Percentiles rank a stretch among this genome's conserved stretches.
Evolutionary conservation across 2,329 filamentous ascomycete species (phyloP).

Genomic region (Helotiales sp.): DNA sequence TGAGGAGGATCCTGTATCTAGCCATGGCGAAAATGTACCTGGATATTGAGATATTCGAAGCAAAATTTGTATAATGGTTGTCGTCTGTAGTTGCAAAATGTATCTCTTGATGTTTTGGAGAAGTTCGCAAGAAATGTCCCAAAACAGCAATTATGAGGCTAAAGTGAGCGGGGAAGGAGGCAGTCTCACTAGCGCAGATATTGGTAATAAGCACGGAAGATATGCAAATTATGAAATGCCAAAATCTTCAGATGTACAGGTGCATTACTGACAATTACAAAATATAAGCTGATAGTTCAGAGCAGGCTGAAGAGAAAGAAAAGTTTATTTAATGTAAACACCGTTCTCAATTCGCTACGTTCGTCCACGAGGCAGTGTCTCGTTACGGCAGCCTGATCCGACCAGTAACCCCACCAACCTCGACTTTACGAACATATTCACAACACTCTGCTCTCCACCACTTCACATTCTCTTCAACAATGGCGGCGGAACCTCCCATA

Average conservation of each 20-base stretch:
- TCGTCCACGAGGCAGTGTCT: too few species aligned
- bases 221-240: too few species aligned
- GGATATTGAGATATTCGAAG: too few species aligned
- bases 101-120: neutral
- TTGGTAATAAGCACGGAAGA: too few species aligned
- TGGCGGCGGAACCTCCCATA: conserved; percentile 39
- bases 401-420: conserved; percentile 20
- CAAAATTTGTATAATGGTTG: too few species aligned
- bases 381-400: conserved; percentile 12
- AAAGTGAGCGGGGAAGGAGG: conserved; percentile 22
- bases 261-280: too few species aligned
- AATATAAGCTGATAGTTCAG: too few species aligned
- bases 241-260: too few species aligned
- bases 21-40: conserved; percentile 26
- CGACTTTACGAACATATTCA: conserved; percentile 18
- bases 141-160: conserved; percentile 23
- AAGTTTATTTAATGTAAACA: too few species aligned
- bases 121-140: conserved; percentile 4
- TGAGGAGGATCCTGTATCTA: conserved; percentile 59
- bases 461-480: conserved; percentile 26
- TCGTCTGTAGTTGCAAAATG: conserved; percentile 2
- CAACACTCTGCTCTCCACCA: conserved; percentile 10
- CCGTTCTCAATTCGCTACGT: too few species aligned
- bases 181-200: too few species aligned
- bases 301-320: too few species aligned